Evolutionary conservation across 306 rosid genomes (phyloP), one percentile per base, ranked within the genome.

Genomic region (Abrus pulchellus): DNA sequence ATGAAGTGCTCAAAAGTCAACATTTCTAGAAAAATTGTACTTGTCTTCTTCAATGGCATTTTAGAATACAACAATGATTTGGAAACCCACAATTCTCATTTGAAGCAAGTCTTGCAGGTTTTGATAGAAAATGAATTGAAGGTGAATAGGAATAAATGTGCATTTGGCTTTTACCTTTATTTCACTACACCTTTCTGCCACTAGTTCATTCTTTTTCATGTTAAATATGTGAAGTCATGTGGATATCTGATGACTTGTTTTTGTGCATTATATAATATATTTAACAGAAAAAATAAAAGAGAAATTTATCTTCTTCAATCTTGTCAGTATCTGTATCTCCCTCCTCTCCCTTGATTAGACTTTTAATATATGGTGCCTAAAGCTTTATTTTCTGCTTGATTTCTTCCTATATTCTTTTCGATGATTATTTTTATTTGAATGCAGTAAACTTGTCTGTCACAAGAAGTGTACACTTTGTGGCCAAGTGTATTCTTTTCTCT

Each of bases 401-500:
- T 36, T 63, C 45, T 32, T 33, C 27, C 9, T 61, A 33, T 61
- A 33, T 13, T 61, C 11, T 61, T 12, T 20, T 20, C 20, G 20
- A 20, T 20, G 20, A 20, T 20, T 20, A 20, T 20, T 20, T 33
- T 32, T 36, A 36, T 71, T 52, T 52, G 65, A 54, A 11, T 77
- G 9, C 0, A 9, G 38, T 50, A 64, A 76, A 50, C 68, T 36
- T 64, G 41, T 43, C 28, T 76, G 34, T 50, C 32, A 29, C 44
- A 50, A 77, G 56, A 76, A 63, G 34, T 48, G 8, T 56, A 13
- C 49, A 20, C 27, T 49, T 63, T 34, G 50, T 76, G 72, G n/a
- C 32, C 11, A 34, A 63, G 47, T 48, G 44, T 47, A 61, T 30
- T 74, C 5, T 71, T 71, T 14, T 63, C 34, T 33, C n/a, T 14